Evolutionary conservation across 106 monocot genomes (phyloP).

Genomic region (Acorus calamus): DNA sequence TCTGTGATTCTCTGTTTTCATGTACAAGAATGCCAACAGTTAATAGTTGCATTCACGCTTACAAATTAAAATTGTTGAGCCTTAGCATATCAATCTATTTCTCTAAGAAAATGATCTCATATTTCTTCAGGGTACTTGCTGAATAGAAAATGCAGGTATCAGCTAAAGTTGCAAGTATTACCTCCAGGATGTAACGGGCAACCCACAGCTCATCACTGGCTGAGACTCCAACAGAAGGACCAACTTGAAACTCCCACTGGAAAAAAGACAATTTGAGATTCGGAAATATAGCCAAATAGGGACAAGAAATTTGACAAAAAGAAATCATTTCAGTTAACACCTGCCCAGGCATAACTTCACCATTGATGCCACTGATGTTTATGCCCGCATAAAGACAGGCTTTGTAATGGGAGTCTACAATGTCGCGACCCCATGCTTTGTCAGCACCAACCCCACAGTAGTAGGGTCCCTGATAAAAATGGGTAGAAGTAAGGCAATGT

Average conservation of each 20-base stretch:
- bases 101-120: no score
- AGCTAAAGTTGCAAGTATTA: not conserved
- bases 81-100: no score
- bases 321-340: constrained; percentile 11
- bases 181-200: constrained; percentile 89
- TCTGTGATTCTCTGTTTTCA: constrained; percentile 72
- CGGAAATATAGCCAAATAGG: not conserved
- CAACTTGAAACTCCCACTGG: constrained; percentile 96
- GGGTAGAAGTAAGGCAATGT: not conserved
- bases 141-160: no score
- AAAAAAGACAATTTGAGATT: no score
- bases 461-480: constrained; percentile 46
- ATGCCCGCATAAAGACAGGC: constrained; percentile 68
- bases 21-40: not conserved
- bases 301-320: not conserved
- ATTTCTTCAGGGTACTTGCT: no score
- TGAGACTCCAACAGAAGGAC: constrained; percentile 66
- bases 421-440: constrained; percentile 61
- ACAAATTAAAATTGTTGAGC: no score
- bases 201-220: constrained; percentile 70
- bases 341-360: constrained; percentile 82
- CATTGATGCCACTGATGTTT: constrained; percentile 69
- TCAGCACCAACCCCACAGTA: constrained; percentile 57
- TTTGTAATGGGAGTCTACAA: constrained; percentile 67
- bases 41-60: not conserved